Conservation (phyloP, 2,329 filamentous ascomycete genomes). For the Colletotrichum spinosum region DNA sequence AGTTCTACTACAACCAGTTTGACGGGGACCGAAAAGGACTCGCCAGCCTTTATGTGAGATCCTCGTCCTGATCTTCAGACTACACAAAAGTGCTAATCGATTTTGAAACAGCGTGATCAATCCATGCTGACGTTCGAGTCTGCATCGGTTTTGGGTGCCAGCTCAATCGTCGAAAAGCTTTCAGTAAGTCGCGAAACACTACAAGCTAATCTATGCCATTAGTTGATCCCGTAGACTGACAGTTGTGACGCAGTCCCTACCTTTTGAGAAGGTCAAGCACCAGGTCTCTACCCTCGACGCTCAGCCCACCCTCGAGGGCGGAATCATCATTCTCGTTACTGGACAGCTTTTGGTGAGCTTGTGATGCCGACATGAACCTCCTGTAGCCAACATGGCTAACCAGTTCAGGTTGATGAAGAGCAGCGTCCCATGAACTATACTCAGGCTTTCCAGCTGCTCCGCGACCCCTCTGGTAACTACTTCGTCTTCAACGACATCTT, state of each 20-base stretch:
- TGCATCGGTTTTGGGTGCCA: conserved; percentile 71
- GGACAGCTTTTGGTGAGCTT: conserved; percentile 81
- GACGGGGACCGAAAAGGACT: conserved; percentile 77
- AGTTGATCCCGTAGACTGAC: conserved; percentile 17
- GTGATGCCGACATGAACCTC: neutral
- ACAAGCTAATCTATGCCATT: neutral
- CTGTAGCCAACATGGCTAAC: neutral
- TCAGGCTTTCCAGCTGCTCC: conserved; percentile 87
- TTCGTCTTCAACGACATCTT: conserved; percentile 97
- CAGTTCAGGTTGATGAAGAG: conserved; percentile 81
- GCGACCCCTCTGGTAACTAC: conserved; percentile 75
- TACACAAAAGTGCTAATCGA: conserved; percentile 5
- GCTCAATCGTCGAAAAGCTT: conserved; percentile 83
- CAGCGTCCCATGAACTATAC: conserved; percentile 90
- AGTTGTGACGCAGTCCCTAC: conserved; percentile 59
- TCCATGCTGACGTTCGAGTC: conserved; percentile 97
- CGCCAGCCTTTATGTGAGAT: conserved; percentile 81
- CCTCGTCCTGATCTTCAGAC: neutral
- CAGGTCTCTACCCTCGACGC: conserved; percentile 82
- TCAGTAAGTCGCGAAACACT: conserved; percentile 64
- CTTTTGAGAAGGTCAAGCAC: conserved; percentile 86
- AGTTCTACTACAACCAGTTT: conserved; percentile 92
- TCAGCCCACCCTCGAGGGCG: conserved; percentile 78
- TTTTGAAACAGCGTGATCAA: conserved; percentile 70
- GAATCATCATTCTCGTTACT: conserved; percentile 89